Percentiles rank a stretch among this genome's conserved stretches.
Conservation (phyloP, 306 rosid species). For the Begonia peltatifolia region DNA sequence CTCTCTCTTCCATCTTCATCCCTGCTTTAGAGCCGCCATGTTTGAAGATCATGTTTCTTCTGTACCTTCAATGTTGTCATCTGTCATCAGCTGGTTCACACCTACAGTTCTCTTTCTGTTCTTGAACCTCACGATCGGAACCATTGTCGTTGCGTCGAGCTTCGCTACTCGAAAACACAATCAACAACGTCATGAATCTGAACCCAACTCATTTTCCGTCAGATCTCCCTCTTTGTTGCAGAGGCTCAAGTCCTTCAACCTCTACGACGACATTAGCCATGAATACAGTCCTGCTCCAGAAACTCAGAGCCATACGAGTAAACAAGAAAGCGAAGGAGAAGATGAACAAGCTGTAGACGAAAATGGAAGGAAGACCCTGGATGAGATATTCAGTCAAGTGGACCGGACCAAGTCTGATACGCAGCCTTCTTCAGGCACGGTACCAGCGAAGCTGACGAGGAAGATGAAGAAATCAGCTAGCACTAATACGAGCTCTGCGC, state of each 20-base stretch:
- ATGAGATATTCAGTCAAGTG: conserved; percentile 46
- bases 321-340: background rate
- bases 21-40: conserved; percentile 23
- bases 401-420: conserved; percentile 44
- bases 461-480: conserved; percentile 87
- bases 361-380: conserved; percentile 13
- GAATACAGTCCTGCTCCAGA: conserved; percentile 10
- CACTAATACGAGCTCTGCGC: conserved; percentile 40
- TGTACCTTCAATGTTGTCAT: conserved; percentile 48
- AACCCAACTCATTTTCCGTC: conserved; percentile 6
- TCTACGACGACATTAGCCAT: conserved; percentile 17
- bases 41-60: conserved; percentile 38
- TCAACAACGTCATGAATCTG: conserved; percentile 1
- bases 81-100: conserved; percentile 68
- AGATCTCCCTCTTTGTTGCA: conserved; percentile 71
- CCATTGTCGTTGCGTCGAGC: conserved; percentile 57
- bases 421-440: conserved; percentile 43
- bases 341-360: background rate
- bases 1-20: background rate
- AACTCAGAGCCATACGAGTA: background rate
- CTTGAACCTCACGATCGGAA: conserved; percentile 69
- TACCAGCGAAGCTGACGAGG: conserved; percentile 38
- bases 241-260: conserved; percentile 54
- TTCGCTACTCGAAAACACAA: conserved; percentile 8
- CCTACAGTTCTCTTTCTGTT: conserved; percentile 68